Percentiles rank a stretch among this genome's conserved stretches.
These are phyloP conservation scores for Trypethelium eluteriae DNA, from an alignment of 495 filamentous ascomycete genomes.

Conservation along the genomic window DNA sequence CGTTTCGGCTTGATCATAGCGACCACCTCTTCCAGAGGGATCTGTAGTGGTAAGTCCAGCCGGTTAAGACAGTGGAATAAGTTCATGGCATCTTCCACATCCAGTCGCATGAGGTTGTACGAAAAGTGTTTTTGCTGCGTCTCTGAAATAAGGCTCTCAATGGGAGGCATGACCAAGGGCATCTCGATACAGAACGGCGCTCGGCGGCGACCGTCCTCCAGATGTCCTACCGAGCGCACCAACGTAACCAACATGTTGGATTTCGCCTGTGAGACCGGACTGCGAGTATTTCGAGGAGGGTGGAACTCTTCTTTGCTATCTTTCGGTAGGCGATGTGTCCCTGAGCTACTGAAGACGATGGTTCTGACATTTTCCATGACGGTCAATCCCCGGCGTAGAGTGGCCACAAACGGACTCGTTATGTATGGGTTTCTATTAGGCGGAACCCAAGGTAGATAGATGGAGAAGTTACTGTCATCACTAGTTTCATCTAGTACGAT, in stretches of 20 bases:
- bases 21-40: background rate
- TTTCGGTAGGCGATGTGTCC: background rate
- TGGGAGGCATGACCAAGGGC: background rate
- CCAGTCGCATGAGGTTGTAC: background rate
- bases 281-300: background rate
- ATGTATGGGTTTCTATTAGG: background rate
- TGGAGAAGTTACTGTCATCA: background rate
- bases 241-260: background rate
- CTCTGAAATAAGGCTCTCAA: background rate
- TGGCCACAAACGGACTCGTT: background rate
- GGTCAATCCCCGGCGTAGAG: background rate
- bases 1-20: background rate
- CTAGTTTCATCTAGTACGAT: background rate
- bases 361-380: background rate
- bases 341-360: background rate
- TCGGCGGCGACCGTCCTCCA: background rate
- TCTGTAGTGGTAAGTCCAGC: background rate
- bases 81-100: background rate
- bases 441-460: background rate
- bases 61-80: background rate
- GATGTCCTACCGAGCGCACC: background rate
- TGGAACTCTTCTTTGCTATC: background rate
- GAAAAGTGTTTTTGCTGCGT: background rate
- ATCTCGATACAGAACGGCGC: too few relatives aligned
- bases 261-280: background rate